Evolutionary conservation across 148 eudicot species (phyloP).

Genomic region (Drosera capensis): DNA sequence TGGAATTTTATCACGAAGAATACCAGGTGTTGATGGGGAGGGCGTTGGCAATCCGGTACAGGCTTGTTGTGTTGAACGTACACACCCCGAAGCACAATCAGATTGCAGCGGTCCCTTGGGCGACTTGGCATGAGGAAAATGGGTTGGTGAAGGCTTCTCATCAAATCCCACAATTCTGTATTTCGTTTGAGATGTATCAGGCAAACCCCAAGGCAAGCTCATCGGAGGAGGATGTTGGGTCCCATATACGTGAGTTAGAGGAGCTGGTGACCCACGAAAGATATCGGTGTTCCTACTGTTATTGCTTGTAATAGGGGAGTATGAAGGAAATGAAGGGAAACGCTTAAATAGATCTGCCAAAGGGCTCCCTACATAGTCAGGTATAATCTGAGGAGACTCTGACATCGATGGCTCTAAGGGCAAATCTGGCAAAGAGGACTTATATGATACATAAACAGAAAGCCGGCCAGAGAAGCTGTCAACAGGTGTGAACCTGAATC

Average conservation of each 20-base stretch:
- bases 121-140: conserved; percentile 18
- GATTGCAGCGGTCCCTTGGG: conserved; percentile 39
- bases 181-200: conserved; percentile 31
- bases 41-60: conserved; percentile 63
- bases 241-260: conserved; percentile 27
- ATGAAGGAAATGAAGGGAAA: conserved; percentile 50
- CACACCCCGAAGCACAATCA: conserved; percentile 73
- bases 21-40: conserved; percentile 28
- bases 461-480: conserved; percentile 77
- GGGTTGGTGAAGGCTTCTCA: conserved; percentile 69
- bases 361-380: conserved; percentile 90
- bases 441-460: conserved; percentile 60
- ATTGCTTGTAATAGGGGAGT: conserved; percentile 48
- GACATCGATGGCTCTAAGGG: conserved; percentile 60
- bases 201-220: conserved; percentile 34
- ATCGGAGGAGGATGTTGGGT: conserved; percentile 41
- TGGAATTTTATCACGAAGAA: conserved; percentile 27
- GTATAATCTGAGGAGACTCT: conserved; percentile 62
- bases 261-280: conserved; percentile 38
- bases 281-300: conserved; percentile 85
- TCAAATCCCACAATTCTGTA: conserved; percentile 29
- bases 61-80: conserved; percentile 41
- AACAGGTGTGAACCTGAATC: conserved; percentile 52
- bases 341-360: conserved; percentile 63
- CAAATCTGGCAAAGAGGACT: conserved; percentile 28